A percentile compares a stretch with the other conserved stretches of the same genome.
Conservation (phyloP, 495 filamentous ascomycete genomes). For the Aspergillus haitiensis region DNA sequence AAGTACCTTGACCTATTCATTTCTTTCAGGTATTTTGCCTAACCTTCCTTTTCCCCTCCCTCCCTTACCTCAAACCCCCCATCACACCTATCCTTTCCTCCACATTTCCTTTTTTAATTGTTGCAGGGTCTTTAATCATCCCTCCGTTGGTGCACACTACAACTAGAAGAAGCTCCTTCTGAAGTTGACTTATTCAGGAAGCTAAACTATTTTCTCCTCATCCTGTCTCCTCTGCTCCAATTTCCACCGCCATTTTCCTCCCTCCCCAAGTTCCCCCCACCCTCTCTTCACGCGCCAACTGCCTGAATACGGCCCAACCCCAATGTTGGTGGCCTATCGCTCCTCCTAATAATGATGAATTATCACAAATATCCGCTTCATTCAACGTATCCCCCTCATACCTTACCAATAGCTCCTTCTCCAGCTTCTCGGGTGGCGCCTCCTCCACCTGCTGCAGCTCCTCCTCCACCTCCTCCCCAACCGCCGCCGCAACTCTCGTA, state of each 20-base stretch:
- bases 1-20: too few species aligned
- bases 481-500: constrained; percentile 18
- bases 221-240: constrained; percentile 3
- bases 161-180: background rate
- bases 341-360: constrained; percentile 15
- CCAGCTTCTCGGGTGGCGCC: constrained; percentile 7
- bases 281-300: background rate
- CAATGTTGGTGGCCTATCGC: constrained; percentile 4
- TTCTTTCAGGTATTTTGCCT: background rate
- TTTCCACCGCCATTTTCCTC: constrained; percentile 16
- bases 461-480: constrained; percentile 30
- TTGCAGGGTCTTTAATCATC: too few species aligned
- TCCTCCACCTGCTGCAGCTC: constrained; percentile 21
- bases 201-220: background rate
- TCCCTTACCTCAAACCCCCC: background rate
- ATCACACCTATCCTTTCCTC: too few species aligned
- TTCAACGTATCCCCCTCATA: constrained; percentile 14
- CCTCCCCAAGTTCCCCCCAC: constrained; percentile 14
- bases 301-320: constrained; percentile 12
- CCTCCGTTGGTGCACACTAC: background rate
- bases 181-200: background rate
- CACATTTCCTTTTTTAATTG: too few species aligned
- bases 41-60: background rate
- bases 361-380: constrained; percentile 22
- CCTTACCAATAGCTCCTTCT: background rate